Base-by-base conservation (phyloP, 768 basidiomycete species). In the Psilocybe sp. region DNA sequence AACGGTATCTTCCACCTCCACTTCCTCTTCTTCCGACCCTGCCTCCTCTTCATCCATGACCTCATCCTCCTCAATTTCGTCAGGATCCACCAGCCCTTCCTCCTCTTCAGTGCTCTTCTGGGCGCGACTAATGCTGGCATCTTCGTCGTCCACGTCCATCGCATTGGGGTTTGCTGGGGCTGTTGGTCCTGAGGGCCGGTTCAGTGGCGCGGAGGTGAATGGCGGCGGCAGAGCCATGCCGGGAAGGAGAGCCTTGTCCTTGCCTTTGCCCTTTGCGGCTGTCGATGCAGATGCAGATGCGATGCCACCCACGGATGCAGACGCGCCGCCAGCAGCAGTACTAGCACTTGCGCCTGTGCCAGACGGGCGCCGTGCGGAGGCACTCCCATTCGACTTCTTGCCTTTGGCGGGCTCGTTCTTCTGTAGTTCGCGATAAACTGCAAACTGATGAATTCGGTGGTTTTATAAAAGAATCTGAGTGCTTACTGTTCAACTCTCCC, bases 351-450 rank as follows among this genome's bases (percentile, higher is more conserved):
- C 44, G 9, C 59, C 52, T 4, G 58, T 43, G 7, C 66, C 63
- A 2, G 60, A 46, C 37, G 59, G 52, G 5, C 55, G 23, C 23
- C 23, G 23, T 28, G 23, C 23, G 23, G 23, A 28, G 23, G 23
- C 58, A 46, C 58, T 63, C 4, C 66, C 51, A 31, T 62, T 61
- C 14, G 60, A 63, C 48, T 71, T 72, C 57, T 74, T 77, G 51
- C 69, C 73, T 65, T 85, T 87, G 65, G 7, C 23, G 23, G 23
- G 23, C 23, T 82, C 82, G 5, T 72, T 74, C 60, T 87, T 89
- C 2, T 76, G 63, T 15, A 74, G 68, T 36, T 86, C 82, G 50
- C 86, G 83, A 54, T 85, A 89, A 16, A 80, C 88, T 89, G 12
- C 20, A 35, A 33, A 20, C 23, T 20, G 49, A 16, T 13, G 16